Conservation (phyloP, 2,329 filamentous ascomycete species). For the Gnomoniopsis sp. region DNA sequence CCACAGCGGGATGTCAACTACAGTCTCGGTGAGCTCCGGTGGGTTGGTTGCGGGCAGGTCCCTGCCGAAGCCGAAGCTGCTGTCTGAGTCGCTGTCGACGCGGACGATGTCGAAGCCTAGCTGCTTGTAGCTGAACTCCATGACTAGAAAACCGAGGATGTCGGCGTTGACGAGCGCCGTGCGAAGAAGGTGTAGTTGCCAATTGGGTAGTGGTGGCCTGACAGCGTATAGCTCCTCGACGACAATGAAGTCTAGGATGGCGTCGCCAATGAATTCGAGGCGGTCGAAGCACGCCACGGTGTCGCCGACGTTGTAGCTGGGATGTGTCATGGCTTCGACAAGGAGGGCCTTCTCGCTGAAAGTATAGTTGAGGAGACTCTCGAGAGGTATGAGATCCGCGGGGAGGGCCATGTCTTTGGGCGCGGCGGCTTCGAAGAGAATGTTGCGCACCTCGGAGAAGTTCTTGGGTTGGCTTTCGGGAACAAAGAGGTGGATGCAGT, state of each 20-base stretch:
- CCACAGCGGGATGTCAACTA: constrained; percentile 50
- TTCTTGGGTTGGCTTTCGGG: constrained; percentile 21
- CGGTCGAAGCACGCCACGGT: constrained; percentile 59
- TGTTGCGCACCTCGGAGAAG: constrained; percentile 24
- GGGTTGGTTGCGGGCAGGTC: neutral
- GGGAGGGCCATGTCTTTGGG: constrained; percentile 33
- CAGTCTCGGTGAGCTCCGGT: constrained; percentile 17
- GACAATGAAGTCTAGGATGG: constrained; percentile 76
- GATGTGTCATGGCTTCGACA: constrained; percentile 77
- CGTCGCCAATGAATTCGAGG: constrained; percentile 85
- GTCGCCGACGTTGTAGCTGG: constrained; percentile 50
- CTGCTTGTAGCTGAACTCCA: constrained; percentile 49
- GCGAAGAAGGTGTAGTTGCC: constrained; percentile 72
- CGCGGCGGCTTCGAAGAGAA: constrained; percentile 40
- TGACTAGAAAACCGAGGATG: constrained; percentile 72
- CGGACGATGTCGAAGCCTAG: constrained; percentile 21
- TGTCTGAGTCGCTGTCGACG: neutral
- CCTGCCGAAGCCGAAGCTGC: neutral
- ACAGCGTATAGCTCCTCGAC: constrained; percentile 56
- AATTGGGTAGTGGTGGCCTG: constrained; percentile 38
- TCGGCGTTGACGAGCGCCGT: constrained; percentile 76
- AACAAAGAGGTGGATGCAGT: constrained; percentile 65
- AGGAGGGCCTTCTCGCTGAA: constrained; percentile 69
- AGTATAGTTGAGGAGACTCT: constrained; percentile 65
- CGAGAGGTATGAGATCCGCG: constrained; percentile 46